Conservation (phyloP, 208 protist genomes). For the Leishmania tarentolae region DNA sequence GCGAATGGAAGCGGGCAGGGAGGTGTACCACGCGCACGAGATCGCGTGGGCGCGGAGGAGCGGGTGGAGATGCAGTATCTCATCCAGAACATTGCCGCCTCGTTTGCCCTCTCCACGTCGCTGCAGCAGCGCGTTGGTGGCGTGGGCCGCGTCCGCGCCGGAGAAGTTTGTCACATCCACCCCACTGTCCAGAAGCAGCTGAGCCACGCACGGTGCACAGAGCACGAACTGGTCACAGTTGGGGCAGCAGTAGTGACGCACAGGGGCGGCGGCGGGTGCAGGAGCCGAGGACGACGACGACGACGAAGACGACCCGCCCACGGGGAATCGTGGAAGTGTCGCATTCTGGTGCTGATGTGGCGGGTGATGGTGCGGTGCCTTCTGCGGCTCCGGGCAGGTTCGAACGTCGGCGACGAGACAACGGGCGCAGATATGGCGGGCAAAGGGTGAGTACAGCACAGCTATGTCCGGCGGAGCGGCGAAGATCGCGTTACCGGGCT, state of each 20-base stretch:
- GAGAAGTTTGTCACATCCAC: not conserved
- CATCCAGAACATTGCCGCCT: conserved; percentile 1
- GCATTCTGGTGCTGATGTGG: not conserved
- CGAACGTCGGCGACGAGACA: conserved; percentile 48
- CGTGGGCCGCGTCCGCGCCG: not conserved
- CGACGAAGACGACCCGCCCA: not conserved
- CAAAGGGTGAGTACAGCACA: conserved; percentile 74
- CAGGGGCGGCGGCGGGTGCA: not conserved
- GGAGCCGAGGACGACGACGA: not conserved
- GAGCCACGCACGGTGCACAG: conserved; percentile 35
- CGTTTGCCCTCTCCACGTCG: not conserved
- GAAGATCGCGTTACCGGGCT: conserved; percentile 40
- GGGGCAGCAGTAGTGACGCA: conserved; percentile 44
- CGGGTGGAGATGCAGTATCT: conserved; percentile 19
- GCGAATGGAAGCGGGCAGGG: conserved; percentile 56
- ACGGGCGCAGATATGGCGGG: conserved; percentile 46
- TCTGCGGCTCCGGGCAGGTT: not conserved
- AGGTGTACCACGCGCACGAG: conserved; percentile 73
- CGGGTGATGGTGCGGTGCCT: not conserved
- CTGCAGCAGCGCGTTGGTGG: not conserved
- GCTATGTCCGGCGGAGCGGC: conserved; percentile 56
- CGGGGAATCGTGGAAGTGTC: not conserved
- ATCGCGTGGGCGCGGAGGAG: conserved; percentile 49
- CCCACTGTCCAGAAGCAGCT: conserved; percentile 17
- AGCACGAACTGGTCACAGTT: conserved; percentile 77